phyloP scores from a whole-genome alignment of 495 filamentous ascomycete species.

The Cryomyces minteri region DNA sequence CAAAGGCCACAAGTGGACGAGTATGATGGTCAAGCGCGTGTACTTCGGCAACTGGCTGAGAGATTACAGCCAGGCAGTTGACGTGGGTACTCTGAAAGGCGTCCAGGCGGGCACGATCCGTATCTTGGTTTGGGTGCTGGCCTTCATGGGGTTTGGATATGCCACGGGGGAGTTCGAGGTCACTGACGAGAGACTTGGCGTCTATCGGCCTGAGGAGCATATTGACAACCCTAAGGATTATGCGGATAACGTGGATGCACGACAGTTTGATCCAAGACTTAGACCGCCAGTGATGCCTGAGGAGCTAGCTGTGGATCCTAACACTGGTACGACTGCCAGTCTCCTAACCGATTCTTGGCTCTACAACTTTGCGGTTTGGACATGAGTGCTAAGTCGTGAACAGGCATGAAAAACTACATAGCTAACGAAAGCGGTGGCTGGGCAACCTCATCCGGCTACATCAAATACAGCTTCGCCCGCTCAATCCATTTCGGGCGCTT shows the following conservation, averaged over 20 bases:
- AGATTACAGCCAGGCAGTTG: slow-evolving; percentile 65
- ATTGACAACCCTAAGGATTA: slow-evolving; percentile 87
- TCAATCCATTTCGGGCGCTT: slow-evolving; percentile 79
- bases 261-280: slow-evolving; percentile 67
- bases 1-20: slow-evolving; percentile 79
- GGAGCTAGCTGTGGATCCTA: slow-evolving; percentile 66
- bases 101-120: slow-evolving; percentile 83
- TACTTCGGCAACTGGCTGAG: slow-evolving; percentile 60
- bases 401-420: slow-evolving; percentile 95
- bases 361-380: neutral
- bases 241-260: slow-evolving; percentile 73
- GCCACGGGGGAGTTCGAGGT: slow-evolving; percentile 97
- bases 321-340: slow-evolving; percentile 32
- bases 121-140: slow-evolving; percentile 76
- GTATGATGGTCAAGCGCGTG: slow-evolving; percentile 69
- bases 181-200: slow-evolving; percentile 73
- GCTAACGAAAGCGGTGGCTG: slow-evolving; percentile 71
- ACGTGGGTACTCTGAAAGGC: slow-evolving; percentile 77
- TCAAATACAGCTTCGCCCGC: slow-evolving; percentile 66
- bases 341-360: neutral
- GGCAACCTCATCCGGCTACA: slow-evolving; percentile 80
- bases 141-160: slow-evolving; percentile 87
- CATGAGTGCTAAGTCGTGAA: neutral
- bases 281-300: slow-evolving; percentile 51
- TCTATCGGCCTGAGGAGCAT: slow-evolving; percentile 90